A percentile compares a stretch with the other conserved stretches of the same genome.
Conservation (phyloP, 352 stramenopile species). For the Globisporangium okanoganense region DNA sequence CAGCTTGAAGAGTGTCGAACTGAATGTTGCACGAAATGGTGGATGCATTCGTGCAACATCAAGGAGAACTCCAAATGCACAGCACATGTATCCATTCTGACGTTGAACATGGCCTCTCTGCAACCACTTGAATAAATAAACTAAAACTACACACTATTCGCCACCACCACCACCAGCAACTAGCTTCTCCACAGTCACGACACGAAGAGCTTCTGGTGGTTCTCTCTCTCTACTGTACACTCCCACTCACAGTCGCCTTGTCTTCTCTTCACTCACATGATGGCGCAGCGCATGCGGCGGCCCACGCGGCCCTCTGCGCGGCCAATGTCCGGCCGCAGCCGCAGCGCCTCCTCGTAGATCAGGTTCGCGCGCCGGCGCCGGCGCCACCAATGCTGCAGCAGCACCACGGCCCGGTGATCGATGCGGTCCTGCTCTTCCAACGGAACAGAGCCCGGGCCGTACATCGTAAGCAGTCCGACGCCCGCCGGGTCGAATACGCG, state of each 20-base stretch:
- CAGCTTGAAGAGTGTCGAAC: too few species aligned
- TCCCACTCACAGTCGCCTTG: neutral
- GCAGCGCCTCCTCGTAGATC: slow-evolving; percentile 56
- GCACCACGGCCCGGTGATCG: slow-evolving; percentile 71
- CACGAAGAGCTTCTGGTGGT: neutral
- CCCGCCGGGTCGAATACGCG: slow-evolving; percentile 73
- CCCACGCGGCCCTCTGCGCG: slow-evolving; percentile 17
- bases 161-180: too few species aligned
- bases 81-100: too few species aligned
- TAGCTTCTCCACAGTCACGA: too few species aligned
- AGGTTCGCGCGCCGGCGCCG: slow-evolving; percentile 58
- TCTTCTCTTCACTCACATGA: slow-evolving; percentile 16
- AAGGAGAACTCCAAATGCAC: too few species aligned
- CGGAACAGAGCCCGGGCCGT: slow-evolving; percentile 82
- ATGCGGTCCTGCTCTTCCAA: slow-evolving; percentile 87
- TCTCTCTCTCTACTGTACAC: neutral
- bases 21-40: too few species aligned
- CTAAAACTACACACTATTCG: neutral
- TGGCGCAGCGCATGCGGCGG: slow-evolving; percentile 20
- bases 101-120: too few species aligned
- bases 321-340: slow-evolving; percentile 48
- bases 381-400: slow-evolving; percentile 85
- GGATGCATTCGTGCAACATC: too few species aligned
- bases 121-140: neutral
- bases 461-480: slow-evolving; percentile 76